Conservation (phyloP, 768 basidiomycete species). For the Leccinum broughii region DNA sequence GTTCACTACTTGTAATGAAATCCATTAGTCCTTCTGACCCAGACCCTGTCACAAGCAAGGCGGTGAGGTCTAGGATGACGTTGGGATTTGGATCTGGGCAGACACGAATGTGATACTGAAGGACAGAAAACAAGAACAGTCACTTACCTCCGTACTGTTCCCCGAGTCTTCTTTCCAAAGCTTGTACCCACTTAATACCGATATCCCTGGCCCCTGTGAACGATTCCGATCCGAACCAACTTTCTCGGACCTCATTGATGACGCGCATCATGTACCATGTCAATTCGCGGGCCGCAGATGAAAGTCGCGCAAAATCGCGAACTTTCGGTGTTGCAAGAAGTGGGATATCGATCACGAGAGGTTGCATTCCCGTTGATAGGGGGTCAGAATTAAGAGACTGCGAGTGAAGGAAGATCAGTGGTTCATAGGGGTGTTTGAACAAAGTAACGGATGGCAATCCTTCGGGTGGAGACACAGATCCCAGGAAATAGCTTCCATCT, state of each 20-base stretch:
- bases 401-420: constrained; percentile 53
- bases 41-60: constrained; percentile 67
- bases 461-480: constrained; percentile 42
- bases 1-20: constrained; percentile 75
- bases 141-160: constrained; percentile 68
- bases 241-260: constrained; percentile 67
- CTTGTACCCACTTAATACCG: constrained; percentile 71
- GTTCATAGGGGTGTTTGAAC: constrained; percentile 46
- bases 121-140: constrained; percentile 27
- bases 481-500: constrained; percentile 76
- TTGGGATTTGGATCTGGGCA: constrained; percentile 57
- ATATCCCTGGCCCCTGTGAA: constrained; percentile 67
- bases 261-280: constrained; percentile 70
- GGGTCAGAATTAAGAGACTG: constrained; percentile 29
- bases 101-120: constrained; percentile 15
- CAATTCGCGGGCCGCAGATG: constrained; percentile 69
- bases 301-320: constrained; percentile 70
- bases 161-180: constrained; percentile 62
- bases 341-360: constrained; percentile 52
- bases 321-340: constrained; percentile 54
- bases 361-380: constrained; percentile 34
- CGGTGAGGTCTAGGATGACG: constrained; percentile 70
- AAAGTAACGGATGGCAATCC: constrained; percentile 30
- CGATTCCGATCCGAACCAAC: constrained; percentile 73
- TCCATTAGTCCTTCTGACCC: constrained; percentile 70